Percentiles rank a stretch among this genome's conserved stretches.
Conservation (phyloP, 1,284 basidiomycete species). For the Acaromyces ingoldii region DNA sequence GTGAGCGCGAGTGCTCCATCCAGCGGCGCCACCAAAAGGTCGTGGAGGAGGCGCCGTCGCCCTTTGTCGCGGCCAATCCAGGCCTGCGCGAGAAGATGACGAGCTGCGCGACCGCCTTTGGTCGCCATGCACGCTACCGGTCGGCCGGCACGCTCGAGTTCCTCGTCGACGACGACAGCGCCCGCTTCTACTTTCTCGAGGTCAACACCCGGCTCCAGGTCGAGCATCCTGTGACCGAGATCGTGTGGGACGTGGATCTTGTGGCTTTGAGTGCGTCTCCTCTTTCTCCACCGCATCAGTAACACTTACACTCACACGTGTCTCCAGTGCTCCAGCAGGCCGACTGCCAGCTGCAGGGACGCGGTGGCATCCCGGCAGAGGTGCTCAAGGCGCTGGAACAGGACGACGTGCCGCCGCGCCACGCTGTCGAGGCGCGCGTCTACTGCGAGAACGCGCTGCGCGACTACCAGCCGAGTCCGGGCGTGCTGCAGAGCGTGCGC, state of each 20-base stretch:
- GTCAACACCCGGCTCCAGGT: constrained; percentile 71
- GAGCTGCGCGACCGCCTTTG: constrained; percentile 58
- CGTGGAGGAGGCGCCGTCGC: constrained; percentile 65
- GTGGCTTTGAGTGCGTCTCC: constrained; percentile 3
- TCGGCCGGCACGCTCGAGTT: constrained; percentile 69
- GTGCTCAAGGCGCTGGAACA: not conserved
- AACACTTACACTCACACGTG: too few relatives aligned
- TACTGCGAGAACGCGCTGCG: constrained; percentile 65
- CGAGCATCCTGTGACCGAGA: constrained; percentile 65
- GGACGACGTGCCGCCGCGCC: constrained; percentile 30
- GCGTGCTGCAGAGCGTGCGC: constrained; percentile 57
- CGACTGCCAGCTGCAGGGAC: not conserved
- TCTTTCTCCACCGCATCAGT: too few relatives aligned
- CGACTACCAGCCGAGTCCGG: constrained; percentile 62
- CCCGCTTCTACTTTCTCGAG: constrained; percentile 66
- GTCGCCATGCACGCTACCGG: constrained; percentile 58
- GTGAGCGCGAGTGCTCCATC: constrained; percentile 61
- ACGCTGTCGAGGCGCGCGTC: constrained; percentile 63
- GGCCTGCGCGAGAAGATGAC: constrained; percentile 54
- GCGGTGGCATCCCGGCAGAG: not conserved
- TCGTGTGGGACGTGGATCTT: constrained; percentile 13
- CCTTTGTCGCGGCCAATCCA: constrained; percentile 54
- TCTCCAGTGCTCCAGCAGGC: constrained; percentile 6
- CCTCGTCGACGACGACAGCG: constrained; percentile 60
- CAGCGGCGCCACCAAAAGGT: constrained; percentile 71